These are phyloP conservation scores for Ceratocystis cacaofunesta DNA, from an alignment of 2,329 filamentous ascomycete species.

Conservation along the genomic window DNA sequence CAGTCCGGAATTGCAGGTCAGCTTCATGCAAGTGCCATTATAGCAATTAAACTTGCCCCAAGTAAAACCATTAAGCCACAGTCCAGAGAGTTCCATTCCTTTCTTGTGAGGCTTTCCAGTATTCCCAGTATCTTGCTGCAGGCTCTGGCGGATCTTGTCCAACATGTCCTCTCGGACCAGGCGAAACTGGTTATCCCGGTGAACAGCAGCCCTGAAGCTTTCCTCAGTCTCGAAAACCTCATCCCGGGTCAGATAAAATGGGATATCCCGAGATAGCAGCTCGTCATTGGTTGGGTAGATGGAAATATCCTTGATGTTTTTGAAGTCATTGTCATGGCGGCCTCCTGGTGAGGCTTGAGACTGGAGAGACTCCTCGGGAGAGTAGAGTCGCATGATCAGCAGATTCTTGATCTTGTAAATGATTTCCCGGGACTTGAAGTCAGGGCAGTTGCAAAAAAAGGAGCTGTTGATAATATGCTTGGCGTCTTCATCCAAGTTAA, in stretches of 20 bases:
- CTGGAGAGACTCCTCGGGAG: neutral
- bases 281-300: conserved; percentile 55
- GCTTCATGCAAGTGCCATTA: conserved; percentile 1
- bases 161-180: conserved; percentile 58
- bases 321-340: conserved; percentile 59
- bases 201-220: conserved; percentile 29
- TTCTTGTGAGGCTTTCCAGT: conserved; percentile 29
- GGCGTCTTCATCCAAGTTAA: neutral
- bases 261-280: conserved; percentile 35
- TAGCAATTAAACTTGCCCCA: conserved; percentile 20
- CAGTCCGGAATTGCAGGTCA: conserved; percentile 32
- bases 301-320: conserved; percentile 43
- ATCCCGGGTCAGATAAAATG: conserved; percentile 40
- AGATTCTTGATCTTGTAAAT: conserved; percentile 3
- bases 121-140: conserved; percentile 21
- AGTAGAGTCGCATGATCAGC: neutral
- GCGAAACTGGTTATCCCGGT: conserved; percentile 59
- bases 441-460: neutral
- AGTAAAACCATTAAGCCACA: conserved; percentile 28
- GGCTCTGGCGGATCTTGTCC: conserved; percentile 46
- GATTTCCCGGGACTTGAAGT: neutral
- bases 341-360: conserved; percentile 35
- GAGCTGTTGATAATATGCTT: too few relatives aligned
- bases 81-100: conserved; percentile 26
- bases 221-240: conserved; percentile 30